Conservation (phyloP, 352 stramenopile species). For the Globisporangium spiculum region DNA sequence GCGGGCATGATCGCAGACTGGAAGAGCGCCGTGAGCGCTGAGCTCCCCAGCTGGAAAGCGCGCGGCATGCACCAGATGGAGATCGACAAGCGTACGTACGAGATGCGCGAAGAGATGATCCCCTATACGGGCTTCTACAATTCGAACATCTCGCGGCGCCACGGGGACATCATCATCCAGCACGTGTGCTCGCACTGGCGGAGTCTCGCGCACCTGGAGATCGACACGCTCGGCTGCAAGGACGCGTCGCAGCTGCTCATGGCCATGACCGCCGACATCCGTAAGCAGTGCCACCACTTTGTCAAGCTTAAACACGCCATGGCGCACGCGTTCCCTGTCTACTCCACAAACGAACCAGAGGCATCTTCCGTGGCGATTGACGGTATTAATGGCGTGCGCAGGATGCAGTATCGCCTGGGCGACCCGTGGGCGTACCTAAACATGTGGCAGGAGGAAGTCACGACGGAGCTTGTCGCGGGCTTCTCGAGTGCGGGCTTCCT, state of each 20-base stretch:
- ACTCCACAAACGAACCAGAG: not conserved
- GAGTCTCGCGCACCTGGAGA: conserved; percentile 35
- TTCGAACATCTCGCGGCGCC: conserved; percentile 48
- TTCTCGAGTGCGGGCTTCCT: conserved; percentile 43
- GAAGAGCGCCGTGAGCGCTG: conserved; percentile 32
- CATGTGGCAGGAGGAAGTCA: conserved; percentile 39
- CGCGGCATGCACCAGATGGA: conserved; percentile 57
- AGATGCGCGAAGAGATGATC: conserved; percentile 57
- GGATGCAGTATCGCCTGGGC: conserved; percentile 43
- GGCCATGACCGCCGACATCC: conserved; percentile 45
- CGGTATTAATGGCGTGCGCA: conserved; percentile 17
- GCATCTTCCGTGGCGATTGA: not conserved
- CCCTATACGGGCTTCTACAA: conserved; percentile 56
- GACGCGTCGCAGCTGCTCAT: conserved; percentile 41
- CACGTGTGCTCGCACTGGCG: conserved; percentile 52
- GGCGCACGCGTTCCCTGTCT: conserved; percentile 30
- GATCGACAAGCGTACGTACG: conserved; percentile 55
- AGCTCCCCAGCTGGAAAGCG: conserved; percentile 43
- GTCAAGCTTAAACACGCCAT: conserved; percentile 50
- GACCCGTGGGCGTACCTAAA: conserved; percentile 27
- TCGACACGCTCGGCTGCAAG: conserved; percentile 45
- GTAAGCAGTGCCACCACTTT: conserved; percentile 57
- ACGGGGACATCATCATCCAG: conserved; percentile 56
- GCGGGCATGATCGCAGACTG: conserved; percentile 39
- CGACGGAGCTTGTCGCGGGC: conserved; percentile 47